A percentile compares a stretch with the other conserved stretches of the same genome.
phyloP scores from a whole-genome alignment of 2,329 filamentous ascomycete genomes.

The Botrytis deweyae region DNA sequence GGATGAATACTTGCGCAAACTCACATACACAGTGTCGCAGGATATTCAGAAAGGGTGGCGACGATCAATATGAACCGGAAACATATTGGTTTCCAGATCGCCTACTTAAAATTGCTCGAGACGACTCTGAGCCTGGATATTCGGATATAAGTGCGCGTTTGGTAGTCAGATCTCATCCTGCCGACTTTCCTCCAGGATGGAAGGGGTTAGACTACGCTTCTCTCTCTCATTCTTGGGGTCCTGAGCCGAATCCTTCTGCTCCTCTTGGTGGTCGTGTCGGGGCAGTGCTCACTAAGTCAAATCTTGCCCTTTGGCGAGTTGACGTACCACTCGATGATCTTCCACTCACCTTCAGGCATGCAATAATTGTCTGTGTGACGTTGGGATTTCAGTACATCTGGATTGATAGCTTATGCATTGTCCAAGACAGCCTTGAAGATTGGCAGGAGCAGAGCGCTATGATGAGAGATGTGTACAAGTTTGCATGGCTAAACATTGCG shows the following conservation, averaged over 20 bases:
- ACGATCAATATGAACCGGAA: background rate
- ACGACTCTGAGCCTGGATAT: background rate
- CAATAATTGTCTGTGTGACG: background rate
- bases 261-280: background rate
- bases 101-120: background rate
- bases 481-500: conserved; percentile 3
- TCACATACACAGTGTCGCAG: background rate
- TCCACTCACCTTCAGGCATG: conserved; percentile 3
- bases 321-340: background rate
- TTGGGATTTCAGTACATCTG: conserved; percentile 1
- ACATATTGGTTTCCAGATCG: background rate
- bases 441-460: conserved; percentile 23
- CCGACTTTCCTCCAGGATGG: background rate
- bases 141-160: background rate
- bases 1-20: background rate
- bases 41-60: background rate
- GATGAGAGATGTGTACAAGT: conserved; percentile 27
- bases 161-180: background rate
- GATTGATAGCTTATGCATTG: conserved; percentile 4
- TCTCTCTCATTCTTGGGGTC: conserved; percentile 1
- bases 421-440: conserved; percentile 23
- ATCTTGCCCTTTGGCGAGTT: background rate
- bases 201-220: background rate
- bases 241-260: background rate
- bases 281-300: background rate